These are phyloP conservation scores for Rhododendron henanense DNA, from an alignment of 148 eudicot species.

Conservation along the genomic window DNA sequence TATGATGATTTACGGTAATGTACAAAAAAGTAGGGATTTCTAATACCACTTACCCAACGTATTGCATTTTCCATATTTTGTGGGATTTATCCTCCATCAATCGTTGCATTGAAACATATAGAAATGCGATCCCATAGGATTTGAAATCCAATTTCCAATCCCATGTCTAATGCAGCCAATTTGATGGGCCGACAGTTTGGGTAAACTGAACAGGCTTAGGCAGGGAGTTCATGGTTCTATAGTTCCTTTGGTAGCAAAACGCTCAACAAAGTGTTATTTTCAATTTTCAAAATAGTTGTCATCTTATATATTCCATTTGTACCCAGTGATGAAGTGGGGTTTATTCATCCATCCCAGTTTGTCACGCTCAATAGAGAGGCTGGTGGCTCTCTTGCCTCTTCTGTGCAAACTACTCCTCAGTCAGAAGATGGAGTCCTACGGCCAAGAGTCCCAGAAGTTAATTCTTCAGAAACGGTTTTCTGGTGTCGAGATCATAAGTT, in stretches of 20 bases:
- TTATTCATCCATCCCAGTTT: slow-evolving; percentile 78
- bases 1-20: neutral
- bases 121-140: neutral
- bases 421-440: slow-evolving; percentile 17
- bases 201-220: neutral
- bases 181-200: neutral
- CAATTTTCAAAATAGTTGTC: neutral
- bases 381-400: slow-evolving; percentile 13
- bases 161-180: neutral
- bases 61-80: neutral
- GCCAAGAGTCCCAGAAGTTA: slow-evolving; percentile 12
- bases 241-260: neutral
- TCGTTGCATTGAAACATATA: neutral
- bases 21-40: neutral
- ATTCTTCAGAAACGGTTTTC: slow-evolving; percentile 31
- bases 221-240: neutral
- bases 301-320: slow-evolving; percentile 13
- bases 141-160: neutral
- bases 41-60: neutral
- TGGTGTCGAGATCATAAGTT: slow-evolving; percentile 80
- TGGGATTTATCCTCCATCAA: neutral
- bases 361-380: slow-evolving; percentile 44
- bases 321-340: slow-evolving; percentile 84
- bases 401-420: slow-evolving; percentile 9
- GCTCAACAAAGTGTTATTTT: neutral